Conservation (phyloP, 495 filamentous ascomycete genomes). For the Daldinia concentrica region DNA sequence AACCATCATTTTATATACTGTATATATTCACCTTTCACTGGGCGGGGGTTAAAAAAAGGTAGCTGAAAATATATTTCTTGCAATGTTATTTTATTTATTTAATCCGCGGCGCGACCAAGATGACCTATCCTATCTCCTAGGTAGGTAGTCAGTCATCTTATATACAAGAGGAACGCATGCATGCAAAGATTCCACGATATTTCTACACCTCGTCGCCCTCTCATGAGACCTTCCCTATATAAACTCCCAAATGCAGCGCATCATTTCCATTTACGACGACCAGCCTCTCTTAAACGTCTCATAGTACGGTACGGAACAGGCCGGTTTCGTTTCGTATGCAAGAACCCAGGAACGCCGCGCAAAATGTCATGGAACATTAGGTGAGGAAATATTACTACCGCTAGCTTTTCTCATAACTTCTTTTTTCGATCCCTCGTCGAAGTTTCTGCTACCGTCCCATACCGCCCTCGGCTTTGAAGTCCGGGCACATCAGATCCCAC, state of each 20-base stretch:
- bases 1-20: neutral
- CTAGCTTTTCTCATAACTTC: constrained; percentile 7
- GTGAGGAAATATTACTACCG: constrained; percentile 11
- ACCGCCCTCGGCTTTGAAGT: constrained; percentile 21
- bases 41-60: neutral
- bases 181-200: neutral
- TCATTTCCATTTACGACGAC: constrained; percentile 6
- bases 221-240: constrained; percentile 2
- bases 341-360: constrained; percentile 38
- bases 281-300: neutral
- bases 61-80: no score
- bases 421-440: neutral
- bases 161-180: constrained; percentile 3
- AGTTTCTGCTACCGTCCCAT: constrained; percentile 15
- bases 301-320: constrained; percentile 3
- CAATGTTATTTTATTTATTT: neutral
- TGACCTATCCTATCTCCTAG: neutral
- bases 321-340: constrained; percentile 36
- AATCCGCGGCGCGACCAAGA: neutral
- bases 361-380: constrained; percentile 27
- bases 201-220: neutral
- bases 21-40: neutral
- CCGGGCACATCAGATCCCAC: constrained; percentile 38
- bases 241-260: constrained; percentile 13
- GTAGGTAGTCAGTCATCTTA: neutral